Conservation (phyloP, 73 alveolate species). For the Symbiodinium pilosum region DNA sequence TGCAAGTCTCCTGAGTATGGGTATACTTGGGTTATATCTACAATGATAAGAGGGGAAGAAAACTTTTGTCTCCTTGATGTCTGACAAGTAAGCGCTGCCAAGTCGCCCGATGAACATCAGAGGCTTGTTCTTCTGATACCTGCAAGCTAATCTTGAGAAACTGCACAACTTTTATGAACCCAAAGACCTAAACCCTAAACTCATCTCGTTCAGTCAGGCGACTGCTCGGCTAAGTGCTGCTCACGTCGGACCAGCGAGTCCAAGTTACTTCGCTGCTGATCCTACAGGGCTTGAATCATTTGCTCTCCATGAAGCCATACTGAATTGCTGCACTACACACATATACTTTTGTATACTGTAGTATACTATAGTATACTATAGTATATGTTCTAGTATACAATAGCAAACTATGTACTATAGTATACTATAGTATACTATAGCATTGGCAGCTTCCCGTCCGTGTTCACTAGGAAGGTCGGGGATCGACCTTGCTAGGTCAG, state of each 20-base stretch:
- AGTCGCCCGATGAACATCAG: slow-evolving; percentile 67
- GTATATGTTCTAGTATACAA: too few species aligned
- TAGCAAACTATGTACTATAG: too few species aligned
- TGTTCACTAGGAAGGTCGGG: slow-evolving; percentile 90
- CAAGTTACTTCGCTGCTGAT: slow-evolving; percentile 84
- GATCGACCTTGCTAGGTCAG: slow-evolving; percentile 56
- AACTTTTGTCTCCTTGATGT: too few species aligned
- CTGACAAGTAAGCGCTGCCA: background rate
- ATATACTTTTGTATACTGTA: too few species aligned
- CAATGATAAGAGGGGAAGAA: too few species aligned
- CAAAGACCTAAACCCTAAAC: background rate
- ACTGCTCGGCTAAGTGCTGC: slow-evolving; percentile 84
- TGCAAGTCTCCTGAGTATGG: too few species aligned
- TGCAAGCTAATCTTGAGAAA: too few species aligned
- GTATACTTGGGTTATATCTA: background rate
- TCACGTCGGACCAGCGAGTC: slow-evolving; percentile 88
- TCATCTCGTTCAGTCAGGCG: background rate
- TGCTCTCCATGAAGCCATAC: too few species aligned
- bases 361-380: too few species aligned
- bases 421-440: too few species aligned
- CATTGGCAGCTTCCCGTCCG: slow-evolving; percentile 52
- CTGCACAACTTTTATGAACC: background rate
- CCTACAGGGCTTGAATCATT: background rate
- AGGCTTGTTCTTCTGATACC: slow-evolving; percentile 94
- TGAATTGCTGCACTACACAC: too few species aligned